phyloP scores from a whole-genome alignment of 768 basidiomycete species.

The Amanita rimosa region DNA sequence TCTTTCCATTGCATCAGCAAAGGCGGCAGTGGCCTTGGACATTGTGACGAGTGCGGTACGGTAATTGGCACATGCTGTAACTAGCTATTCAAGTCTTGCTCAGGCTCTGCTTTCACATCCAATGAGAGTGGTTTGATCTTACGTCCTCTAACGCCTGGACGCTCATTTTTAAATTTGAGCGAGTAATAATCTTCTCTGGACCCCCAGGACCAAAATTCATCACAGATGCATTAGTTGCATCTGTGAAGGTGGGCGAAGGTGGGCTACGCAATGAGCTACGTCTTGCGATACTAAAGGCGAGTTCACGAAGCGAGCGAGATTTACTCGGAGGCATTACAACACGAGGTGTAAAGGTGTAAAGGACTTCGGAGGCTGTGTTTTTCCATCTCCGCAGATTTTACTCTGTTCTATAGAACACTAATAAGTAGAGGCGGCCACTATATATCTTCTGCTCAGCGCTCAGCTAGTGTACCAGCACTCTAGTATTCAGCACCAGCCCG shows the following conservation, averaged over 20 bases:
- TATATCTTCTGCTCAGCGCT: neutral
- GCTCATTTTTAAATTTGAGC: constrained; percentile 66
- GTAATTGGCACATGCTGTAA: constrained; percentile 68
- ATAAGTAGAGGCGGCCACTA: neutral
- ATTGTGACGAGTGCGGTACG: constrained; percentile 70
- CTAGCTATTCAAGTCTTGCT: constrained; percentile 36
- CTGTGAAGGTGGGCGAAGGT: constrained; percentile 79
- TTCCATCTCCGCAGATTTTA: constrained; percentile 7
- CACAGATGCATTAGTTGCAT: constrained; percentile 66
- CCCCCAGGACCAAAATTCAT: constrained; percentile 69
- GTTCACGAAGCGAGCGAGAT: constrained; percentile 45
- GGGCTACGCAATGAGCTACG: constrained; percentile 41
- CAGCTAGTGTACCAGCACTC: too few species aligned
- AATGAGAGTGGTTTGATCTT: constrained; percentile 16
- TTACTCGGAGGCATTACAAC: constrained; percentile 28
- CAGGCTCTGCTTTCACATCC: neutral
- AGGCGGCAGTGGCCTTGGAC: constrained; percentile 73
- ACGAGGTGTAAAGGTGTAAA: too few species aligned
- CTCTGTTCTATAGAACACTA: too few species aligned
- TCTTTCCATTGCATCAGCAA: constrained; percentile 78
- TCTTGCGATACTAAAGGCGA: constrained; percentile 34
- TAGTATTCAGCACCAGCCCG: too few species aligned
- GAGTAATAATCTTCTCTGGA: constrained; percentile 74
- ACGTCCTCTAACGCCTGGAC: constrained; percentile 77
- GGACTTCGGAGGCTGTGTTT: neutral